These are phyloP conservation scores for Cytospora mali DNA, from an alignment of 2,329 filamentous ascomycete species.

Conservation along the genomic window DNA sequence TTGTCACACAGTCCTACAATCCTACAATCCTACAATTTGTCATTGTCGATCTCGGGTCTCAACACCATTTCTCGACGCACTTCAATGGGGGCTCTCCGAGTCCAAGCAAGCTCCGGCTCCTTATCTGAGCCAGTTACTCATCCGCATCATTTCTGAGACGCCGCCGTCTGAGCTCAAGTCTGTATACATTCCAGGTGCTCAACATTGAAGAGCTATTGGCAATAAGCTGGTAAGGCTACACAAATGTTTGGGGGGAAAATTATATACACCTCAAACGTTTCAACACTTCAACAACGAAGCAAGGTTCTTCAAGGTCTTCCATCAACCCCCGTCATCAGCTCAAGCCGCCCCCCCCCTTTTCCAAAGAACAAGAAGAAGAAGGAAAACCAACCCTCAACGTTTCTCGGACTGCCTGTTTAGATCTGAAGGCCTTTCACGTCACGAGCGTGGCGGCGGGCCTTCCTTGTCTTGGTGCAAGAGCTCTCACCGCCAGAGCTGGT, in stretches of 20 bases:
- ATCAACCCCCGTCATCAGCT: background rate
- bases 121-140: background rate
- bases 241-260: slow-evolving; percentile 1
- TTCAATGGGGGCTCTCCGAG: background rate
- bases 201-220: slow-evolving; percentile 5
- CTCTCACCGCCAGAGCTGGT: slow-evolving; percentile 7
- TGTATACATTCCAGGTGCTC: slow-evolving; percentile 10
- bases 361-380: no score
- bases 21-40: no score
- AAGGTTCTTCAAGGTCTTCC: slow-evolving; percentile 2
- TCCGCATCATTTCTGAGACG: background rate
- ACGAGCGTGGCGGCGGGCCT: slow-evolving; percentile 23
- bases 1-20: background rate
- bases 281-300: slow-evolving; percentile 16
- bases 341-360: no score
- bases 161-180: background rate
- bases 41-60: no score
- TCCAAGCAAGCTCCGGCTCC: background rate
- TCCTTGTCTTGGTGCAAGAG: slow-evolving; percentile 11
- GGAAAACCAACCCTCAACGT: background rate
- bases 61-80: background rate
- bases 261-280: slow-evolving; percentile 21
- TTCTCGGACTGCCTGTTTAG: background rate
- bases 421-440: slow-evolving; percentile 11
- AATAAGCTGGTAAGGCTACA: slow-evolving; percentile 12